These are phyloP conservation scores for Aspergillus aculeatus DNA, from an alignment of 2,329 filamentous ascomycete species.

Conservation along the genomic window DNA sequence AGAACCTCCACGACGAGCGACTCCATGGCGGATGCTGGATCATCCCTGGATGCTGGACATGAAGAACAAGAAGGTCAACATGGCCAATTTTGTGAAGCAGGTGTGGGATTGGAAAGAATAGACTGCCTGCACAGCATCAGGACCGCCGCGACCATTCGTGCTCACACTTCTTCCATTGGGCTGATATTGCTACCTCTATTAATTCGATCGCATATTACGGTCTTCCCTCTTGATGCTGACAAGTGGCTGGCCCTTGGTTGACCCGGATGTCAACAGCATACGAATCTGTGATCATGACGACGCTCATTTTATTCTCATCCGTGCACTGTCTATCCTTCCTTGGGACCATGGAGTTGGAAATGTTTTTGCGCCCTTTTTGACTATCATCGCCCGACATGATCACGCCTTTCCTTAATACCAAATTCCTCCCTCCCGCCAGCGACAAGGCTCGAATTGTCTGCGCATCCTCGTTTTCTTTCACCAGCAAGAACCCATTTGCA, in stretches of 20 bases:
- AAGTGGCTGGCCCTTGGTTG: slow-evolving; percentile 29
- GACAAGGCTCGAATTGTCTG: slow-evolving; percentile 11
- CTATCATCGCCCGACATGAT: slow-evolving; percentile 15
- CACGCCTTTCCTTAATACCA: slow-evolving; percentile 19
- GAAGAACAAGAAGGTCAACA: slow-evolving; percentile 93
- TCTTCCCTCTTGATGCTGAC: slow-evolving; percentile 25
- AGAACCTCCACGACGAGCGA: slow-evolving; percentile 79
- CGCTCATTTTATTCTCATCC: slow-evolving; percentile 20
- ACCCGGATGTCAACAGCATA: slow-evolving; percentile 31
- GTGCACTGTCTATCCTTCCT: slow-evolving; percentile 21
- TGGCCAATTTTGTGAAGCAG: slow-evolving; percentile 87
- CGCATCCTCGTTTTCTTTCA: slow-evolving; percentile 11
- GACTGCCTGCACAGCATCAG: slow-evolving; percentile 11
- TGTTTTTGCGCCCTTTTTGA: slow-evolving; percentile 12
- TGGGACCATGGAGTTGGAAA: slow-evolving; percentile 23
- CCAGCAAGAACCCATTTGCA: not conserved
- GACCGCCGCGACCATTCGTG: not conserved
- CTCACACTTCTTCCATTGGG: slow-evolving; percentile 5
- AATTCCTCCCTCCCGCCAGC: slow-evolving; percentile 7
- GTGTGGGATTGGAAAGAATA: slow-evolving; percentile 95
- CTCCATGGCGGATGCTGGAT: slow-evolving; percentile 97
- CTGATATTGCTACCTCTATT: slow-evolving; percentile 8
- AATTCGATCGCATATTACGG: slow-evolving; percentile 25
- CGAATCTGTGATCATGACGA: slow-evolving; percentile 26
- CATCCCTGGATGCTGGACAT: slow-evolving; percentile 99